Conservation (phyloP, 495 filamentous ascomycete genomes). For the Immersiella caudata region DNA sequence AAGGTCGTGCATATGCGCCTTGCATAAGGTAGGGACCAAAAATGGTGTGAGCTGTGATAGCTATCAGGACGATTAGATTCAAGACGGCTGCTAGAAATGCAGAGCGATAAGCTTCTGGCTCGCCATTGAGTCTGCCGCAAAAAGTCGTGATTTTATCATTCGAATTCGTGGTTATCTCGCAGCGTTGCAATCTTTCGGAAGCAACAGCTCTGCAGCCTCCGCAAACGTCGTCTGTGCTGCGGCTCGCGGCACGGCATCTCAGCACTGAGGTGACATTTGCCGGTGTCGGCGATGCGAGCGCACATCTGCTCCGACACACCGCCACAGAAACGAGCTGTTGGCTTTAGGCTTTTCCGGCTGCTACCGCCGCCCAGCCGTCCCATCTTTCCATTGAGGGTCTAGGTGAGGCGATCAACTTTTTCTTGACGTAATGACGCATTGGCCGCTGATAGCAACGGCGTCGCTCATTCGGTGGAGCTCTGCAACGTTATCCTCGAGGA, state of each 20-base stretch:
- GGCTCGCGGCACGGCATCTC: slow-evolving; percentile 5
- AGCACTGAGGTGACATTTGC: slow-evolving; percentile 7
- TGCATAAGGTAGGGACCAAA: neutral
- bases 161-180: slow-evolving; percentile 20
- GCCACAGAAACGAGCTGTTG: slow-evolving; percentile 8
- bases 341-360: slow-evolving; percentile 3
- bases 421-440: slow-evolving; percentile 15
- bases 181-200: slow-evolving; percentile 18
- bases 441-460: slow-evolving; percentile 12
- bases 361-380: slow-evolving; percentile 3
- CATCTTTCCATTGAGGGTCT: slow-evolving; percentile 4
- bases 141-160: slow-evolving; percentile 12
- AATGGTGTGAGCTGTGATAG: slow-evolving; percentile 2
- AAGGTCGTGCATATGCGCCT: slow-evolving; percentile 6
- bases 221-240: slow-evolving; percentile 11
- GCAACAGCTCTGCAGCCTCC: neutral
- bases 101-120: slow-evolving; percentile 36
- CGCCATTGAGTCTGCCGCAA: slow-evolving; percentile 22
- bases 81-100: slow-evolving; percentile 18
- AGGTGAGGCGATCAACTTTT: neutral
- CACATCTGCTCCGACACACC: slow-evolving; percentile 20
- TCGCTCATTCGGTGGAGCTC: slow-evolving; percentile 7
- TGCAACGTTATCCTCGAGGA: slow-evolving; percentile 1
- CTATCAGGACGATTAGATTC: slow-evolving; percentile 11
- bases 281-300: slow-evolving; percentile 18